A percentile compares a stretch with the other conserved stretches of the same genome.
Conservation (phyloP, 768 basidiomycete species). For the Leccinum broughii region DNA sequence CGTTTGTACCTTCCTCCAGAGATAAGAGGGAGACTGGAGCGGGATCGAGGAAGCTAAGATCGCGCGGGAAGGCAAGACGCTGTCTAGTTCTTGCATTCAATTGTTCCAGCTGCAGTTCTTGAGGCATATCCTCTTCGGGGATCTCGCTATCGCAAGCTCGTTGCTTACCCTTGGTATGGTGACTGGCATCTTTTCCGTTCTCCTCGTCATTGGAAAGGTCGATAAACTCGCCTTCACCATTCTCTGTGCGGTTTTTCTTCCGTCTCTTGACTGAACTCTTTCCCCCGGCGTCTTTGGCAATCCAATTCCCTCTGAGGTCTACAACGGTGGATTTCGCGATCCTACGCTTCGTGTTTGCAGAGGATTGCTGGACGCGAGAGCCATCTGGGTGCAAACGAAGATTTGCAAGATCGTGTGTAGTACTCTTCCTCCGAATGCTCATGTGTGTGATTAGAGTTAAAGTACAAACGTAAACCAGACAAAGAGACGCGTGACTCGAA, state of each 20-base stretch:
- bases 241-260: constrained; percentile 27
- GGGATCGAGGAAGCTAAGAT: constrained; percentile 56
- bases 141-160: constrained; percentile 17
- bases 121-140: constrained; percentile 8
- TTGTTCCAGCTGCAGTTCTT: constrained; percentile 16
- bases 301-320: constrained; percentile 60
- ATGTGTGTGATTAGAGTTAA: constrained; percentile 8
- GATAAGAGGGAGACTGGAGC: constrained; percentile 15
- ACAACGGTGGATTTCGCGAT: constrained; percentile 39
- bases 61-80: constrained; percentile 46
- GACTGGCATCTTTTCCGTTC: constrained; percentile 12
- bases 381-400: constrained; percentile 70
- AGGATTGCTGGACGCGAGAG: constrained; percentile 52
- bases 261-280: constrained; percentile 41
- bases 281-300: constrained; percentile 67
- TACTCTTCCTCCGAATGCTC: constrained; percentile 43
- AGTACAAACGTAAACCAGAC: not conserved
- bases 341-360: constrained; percentile 36
- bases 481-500: constrained; percentile 12
- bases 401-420: constrained; percentile 63
- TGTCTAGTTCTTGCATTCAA: constrained; percentile 35
- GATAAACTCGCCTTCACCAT: constrained; percentile 25
- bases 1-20: constrained; percentile 10
- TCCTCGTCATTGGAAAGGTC: constrained; percentile 26
- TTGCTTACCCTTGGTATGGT: constrained; percentile 28